Conservation (phyloP, 768 basidiomycete species). For the Mycena olivaceomarginata region DNA sequence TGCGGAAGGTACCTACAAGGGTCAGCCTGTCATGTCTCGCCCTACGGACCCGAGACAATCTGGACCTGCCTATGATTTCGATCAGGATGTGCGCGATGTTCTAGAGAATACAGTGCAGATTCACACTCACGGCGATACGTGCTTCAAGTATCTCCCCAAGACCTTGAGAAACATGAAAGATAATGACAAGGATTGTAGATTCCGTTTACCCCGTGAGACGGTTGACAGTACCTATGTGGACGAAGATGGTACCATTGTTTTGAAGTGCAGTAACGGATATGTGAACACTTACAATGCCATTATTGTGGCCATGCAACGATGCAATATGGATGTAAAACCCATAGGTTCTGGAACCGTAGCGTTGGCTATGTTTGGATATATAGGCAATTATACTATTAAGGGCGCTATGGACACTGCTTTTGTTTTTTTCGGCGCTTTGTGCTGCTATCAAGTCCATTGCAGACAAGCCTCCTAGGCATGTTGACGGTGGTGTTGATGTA, state of each 20-base stretch:
- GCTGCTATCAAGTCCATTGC: not conserved
- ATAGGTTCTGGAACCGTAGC: not conserved
- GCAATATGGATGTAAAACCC: not conserved
- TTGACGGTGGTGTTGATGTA: not conserved
- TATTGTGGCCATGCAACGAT: not conserved
- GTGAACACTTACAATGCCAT: not conserved
- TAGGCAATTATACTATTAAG: too few relatives aligned
- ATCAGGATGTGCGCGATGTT: not conserved
- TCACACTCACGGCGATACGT: not conserved
- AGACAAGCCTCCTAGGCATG: not conserved
- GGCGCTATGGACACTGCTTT: too few relatives aligned
- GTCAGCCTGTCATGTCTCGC: not conserved
- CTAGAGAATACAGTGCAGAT: not conserved
- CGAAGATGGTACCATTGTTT: not conserved
- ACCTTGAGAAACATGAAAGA: not conserved
- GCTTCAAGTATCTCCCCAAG: not conserved
- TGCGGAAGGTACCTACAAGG: not conserved
- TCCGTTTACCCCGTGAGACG: not conserved
- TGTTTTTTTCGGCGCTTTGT: not conserved
- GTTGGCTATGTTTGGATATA: not conserved
- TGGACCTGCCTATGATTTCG: not conserved
- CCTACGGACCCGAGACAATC: not conserved
- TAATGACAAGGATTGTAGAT: not conserved
- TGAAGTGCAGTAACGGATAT: not conserved
- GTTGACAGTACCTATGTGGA: not conserved